Conservation (phyloP, 306 rosid genomes). For the Casuarina equisetifolia region DNA sequence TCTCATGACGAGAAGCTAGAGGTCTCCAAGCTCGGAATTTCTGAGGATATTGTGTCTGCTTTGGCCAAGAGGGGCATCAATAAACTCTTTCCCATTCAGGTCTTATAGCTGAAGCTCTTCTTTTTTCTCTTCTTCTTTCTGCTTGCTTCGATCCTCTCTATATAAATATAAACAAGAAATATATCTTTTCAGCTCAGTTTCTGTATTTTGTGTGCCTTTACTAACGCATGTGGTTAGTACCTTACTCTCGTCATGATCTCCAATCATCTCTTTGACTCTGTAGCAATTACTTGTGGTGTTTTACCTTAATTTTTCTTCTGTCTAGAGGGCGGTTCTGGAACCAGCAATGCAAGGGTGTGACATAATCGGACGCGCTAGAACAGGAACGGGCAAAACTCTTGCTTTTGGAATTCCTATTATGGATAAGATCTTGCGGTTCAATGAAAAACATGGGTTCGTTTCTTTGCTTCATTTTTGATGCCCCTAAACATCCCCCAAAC, state of each 20-base stretch:
- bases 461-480: background rate
- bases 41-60: slow-evolving; percentile 75
- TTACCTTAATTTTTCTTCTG: slow-evolving; percentile 18
- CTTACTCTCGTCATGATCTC: background rate
- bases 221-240: background rate
- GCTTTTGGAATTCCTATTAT: slow-evolving; percentile 95
- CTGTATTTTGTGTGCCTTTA: background rate
- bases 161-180: background rate
- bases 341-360: slow-evolving; percentile 99
- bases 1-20: slow-evolving; percentile 71
- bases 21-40: slow-evolving; percentile 70
- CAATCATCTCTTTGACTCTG: background rate
- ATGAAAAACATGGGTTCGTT: slow-evolving; percentile 85
- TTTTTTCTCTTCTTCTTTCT: background rate
- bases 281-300: background rate
- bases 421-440: slow-evolving; percentile 74
- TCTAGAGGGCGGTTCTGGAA: slow-evolving; percentile 86
- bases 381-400: slow-evolving; percentile 99
- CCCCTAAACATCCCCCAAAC: too few species aligned
- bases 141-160: background rate
- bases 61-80: slow-evolving; percentile 73
- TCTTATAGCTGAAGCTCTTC: slow-evolving; percentile 6
- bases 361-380: slow-evolving; percentile 98
- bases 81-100: slow-evolving; percentile 96
- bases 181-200: background rate